Percentiles rank a stretch among this genome's conserved stretches.
These are phyloP conservation scores for Wilcoxina mikolae DNA, from an alignment of 495 filamentous ascomycete genomes.

Conservation along the genomic window DNA sequence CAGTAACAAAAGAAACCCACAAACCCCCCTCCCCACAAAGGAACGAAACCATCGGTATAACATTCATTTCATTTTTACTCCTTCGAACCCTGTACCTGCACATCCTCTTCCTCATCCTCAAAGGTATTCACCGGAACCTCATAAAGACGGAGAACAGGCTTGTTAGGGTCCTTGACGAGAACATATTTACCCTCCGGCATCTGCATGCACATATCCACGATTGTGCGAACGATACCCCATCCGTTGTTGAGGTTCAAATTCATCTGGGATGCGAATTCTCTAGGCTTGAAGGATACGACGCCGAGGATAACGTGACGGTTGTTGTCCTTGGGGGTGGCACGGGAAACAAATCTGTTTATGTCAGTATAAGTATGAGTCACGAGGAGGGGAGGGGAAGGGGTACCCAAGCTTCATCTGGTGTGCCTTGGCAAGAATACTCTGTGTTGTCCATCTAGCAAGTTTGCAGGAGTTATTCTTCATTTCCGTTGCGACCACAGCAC, in stretches of 20 bases:
- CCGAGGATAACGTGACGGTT: constrained; percentile 88
- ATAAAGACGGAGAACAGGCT: constrained; percentile 80
- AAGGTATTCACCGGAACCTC: constrained; percentile 76
- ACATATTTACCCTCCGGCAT: constrained; percentile 59
- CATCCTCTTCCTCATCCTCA: constrained; percentile 53
- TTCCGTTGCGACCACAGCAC: constrained; percentile 94
- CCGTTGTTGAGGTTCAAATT: constrained; percentile 90
- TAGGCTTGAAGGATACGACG: constrained; percentile 90
- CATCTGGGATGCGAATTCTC: constrained; percentile 95
- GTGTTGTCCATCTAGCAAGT: constrained; percentile 89
- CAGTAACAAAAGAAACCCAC: no score
- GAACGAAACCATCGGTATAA: neutral
- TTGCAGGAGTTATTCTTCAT: constrained; percentile 99
- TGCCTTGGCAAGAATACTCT: constrained; percentile 86
- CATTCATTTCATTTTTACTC: no score
- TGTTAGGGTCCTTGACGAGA: constrained; percentile 82
- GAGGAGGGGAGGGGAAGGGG: no score
- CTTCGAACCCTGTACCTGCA: neutral
- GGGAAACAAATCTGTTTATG: constrained; percentile 66
- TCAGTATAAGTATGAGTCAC: neutral
- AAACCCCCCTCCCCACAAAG: no score
- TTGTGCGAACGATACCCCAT: constrained; percentile 97
- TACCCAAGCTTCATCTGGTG: constrained; percentile 96
- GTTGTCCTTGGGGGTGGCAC: constrained; percentile 73
- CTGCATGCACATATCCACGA: constrained; percentile 75